Base-by-base conservation (phyloP, 2,329 filamentous ascomycete genomes). In the Bipolaris gigantea region DNA sequence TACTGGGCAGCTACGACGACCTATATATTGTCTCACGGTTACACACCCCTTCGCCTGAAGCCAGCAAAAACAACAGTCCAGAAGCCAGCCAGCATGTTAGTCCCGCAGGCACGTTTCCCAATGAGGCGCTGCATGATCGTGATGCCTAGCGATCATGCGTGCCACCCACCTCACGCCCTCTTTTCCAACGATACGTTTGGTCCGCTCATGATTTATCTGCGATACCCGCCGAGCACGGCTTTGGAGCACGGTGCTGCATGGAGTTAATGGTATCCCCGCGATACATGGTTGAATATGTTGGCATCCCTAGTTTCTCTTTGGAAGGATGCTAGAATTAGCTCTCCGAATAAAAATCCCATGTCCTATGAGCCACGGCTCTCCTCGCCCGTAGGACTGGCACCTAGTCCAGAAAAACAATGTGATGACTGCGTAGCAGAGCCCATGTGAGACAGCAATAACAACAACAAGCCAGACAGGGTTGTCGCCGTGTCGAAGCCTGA, bases 11-110 rank as follows among this genome's bases (percentile, higher is more conserved):
- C 52, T 80, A 74, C 57, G 73, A 77, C 21, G 75, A 80, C 33
- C 71, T 81, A n/a, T 81, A 77, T 64, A 80, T 81, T 55, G 75
- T 81, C 16, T 77, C 73, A 44, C 72, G 76, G 16, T 75, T 77
- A 38, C 66, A 67, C 44, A 67, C 67, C 15, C 63, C 64, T 25
- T 66, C 67, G 30, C 71, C 72, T 5, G 60, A 65, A 23, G 73
- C 62, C 35, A 76, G 73, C 36, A 73, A 75, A 30, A 70, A 74
- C 55, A 73, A 57, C 53, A 74, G 71, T n/a, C 72, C 72, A 1
- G 70, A 74, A 56, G 68, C 63, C 18, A 74, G 70, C 35, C 70
- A 73, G 63, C 70, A 74, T 46, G 69, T 74, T 50, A 73, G 66
- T 34, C 73, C 73, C 11, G 56, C 66, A 10, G 61, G 55, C 9